phyloP scores from a whole-genome alignment of 768 basidiomycete genomes.

The Lactarius evosmus region DNA sequence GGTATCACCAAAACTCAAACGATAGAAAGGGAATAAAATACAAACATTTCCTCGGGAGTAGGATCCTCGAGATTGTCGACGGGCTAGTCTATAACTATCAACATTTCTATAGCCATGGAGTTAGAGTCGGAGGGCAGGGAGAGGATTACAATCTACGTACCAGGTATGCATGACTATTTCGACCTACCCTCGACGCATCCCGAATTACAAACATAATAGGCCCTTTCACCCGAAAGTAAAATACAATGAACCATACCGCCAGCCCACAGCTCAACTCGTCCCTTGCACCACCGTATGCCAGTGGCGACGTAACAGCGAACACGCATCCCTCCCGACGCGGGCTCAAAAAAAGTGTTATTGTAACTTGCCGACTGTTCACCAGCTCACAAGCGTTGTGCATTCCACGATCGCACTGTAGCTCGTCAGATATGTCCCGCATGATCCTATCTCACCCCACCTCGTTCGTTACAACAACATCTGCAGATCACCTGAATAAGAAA shows the following conservation, averaged over 20 bases:
- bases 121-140: slow-evolving; percentile 11
- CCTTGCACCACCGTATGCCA: slow-evolving; percentile 75
- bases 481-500: too few relatives aligned
- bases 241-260: too few relatives aligned
- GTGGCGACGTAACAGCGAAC: too few relatives aligned
- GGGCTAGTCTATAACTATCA: slow-evolving; percentile 82
- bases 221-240: slow-evolving; percentile 73
- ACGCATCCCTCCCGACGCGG: too few relatives aligned
- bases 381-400: too few relatives aligned
- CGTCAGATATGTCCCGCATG: too few relatives aligned
- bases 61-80: slow-evolving; percentile 83
- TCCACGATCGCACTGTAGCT: too few relatives aligned
- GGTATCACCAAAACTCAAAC: background rate
- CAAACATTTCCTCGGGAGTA: slow-evolving; percentile 77
- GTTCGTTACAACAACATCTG: too few relatives aligned
- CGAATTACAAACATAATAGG: slow-evolving; percentile 97
- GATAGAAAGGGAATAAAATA: slow-evolving; percentile 20
- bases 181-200: slow-evolving; percentile 92
- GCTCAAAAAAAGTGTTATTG: too few relatives aligned
- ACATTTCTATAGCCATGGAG: slow-evolving; percentile 59
- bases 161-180: slow-evolving; percentile 94
- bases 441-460: too few relatives aligned
- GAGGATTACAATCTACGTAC: slow-evolving; percentile 46
- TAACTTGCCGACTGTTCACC: too few relatives aligned
- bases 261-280: background rate